A percentile compares a stretch with the other conserved stretches of the same genome.
Evolutionary conservation across 768 basidiomycete species (phyloP).

Genomic region (Lentinula edodes): DNA sequence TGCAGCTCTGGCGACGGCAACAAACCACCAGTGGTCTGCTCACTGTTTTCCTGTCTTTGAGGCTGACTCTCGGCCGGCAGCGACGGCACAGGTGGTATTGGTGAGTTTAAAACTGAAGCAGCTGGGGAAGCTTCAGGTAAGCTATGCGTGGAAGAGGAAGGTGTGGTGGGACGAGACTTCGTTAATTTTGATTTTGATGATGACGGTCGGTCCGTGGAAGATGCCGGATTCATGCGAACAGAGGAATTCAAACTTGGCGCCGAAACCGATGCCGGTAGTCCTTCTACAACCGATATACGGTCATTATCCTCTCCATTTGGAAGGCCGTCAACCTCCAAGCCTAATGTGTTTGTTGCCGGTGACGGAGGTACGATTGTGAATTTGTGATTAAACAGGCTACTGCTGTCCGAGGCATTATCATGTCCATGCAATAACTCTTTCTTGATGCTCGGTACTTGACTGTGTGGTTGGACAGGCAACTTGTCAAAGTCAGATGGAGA

Average conservation of each 20-base stretch:
- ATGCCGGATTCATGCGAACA: background rate
- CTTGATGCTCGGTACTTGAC: constrained; percentile 6
- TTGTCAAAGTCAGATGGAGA: background rate
- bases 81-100: background rate
- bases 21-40: background rate
- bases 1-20: background rate
- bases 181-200: background rate
- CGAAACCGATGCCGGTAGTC: constrained; percentile 2
- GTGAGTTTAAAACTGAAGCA: background rate
- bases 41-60: background rate
- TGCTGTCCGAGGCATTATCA: background rate
- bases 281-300: background rate
- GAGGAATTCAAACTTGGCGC: background rate
- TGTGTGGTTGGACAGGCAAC: background rate
- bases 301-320: background rate
- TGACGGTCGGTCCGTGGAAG: background rate
- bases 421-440: background rate
- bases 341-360: background rate
- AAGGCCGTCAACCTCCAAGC: background rate
- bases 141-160: constrained; percentile 1
- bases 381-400: constrained; percentile 1
- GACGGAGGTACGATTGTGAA: constrained; percentile 4
- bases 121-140: background rate
- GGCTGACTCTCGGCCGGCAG: background rate
- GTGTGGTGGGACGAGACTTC: constrained; percentile 6